phyloP scores from a whole-genome alignment of 177 flowering plant genomes.

The Vitis hybrid region DNA sequence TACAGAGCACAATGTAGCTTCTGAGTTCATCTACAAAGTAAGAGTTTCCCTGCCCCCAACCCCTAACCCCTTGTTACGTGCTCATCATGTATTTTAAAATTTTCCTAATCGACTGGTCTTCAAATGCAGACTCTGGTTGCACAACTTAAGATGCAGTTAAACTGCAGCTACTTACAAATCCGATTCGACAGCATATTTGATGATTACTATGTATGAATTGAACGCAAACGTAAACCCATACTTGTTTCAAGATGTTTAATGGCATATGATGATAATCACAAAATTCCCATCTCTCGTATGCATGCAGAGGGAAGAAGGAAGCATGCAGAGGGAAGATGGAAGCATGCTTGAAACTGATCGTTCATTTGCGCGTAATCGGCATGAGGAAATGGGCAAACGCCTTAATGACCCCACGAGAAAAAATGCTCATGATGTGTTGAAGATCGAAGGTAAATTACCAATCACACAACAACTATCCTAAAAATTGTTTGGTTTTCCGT shows the following conservation, averaged over 20 bases:
- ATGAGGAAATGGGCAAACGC: conserved; percentile 28
- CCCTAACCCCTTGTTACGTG: not conserved
- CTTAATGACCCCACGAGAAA: conserved; percentile 26
- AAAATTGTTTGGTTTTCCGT: too few species aligned
- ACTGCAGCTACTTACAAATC: conserved; percentile 19
- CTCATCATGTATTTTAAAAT: not conserved
- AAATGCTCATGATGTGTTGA: conserved; percentile 42
- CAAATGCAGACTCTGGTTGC: conserved; percentile 43
- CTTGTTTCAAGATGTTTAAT: not conserved
- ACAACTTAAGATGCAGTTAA: conserved; percentile 50
- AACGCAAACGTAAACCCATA: not conserved
- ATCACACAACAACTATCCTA: not conserved
- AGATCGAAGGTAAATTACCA: conserved; percentile 52
- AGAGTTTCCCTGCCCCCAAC: not conserved
- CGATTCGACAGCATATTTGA: conserved; percentile 33
- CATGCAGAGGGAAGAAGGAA: conserved; percentile 32
- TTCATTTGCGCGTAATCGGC: conserved; percentile 1
- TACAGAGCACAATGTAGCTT: conserved; percentile 53
- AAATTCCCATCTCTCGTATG: not conserved
- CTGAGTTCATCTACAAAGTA: conserved; percentile 53
- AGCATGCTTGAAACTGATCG: conserved; percentile 21
- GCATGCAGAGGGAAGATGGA: conserved; percentile 31
- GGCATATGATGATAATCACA: too few species aligned
- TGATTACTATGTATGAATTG: conserved; percentile 41
- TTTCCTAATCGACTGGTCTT: not conserved